Conservation (phyloP, 257 asterid species). For the Thymus mandschuricus region DNA sequence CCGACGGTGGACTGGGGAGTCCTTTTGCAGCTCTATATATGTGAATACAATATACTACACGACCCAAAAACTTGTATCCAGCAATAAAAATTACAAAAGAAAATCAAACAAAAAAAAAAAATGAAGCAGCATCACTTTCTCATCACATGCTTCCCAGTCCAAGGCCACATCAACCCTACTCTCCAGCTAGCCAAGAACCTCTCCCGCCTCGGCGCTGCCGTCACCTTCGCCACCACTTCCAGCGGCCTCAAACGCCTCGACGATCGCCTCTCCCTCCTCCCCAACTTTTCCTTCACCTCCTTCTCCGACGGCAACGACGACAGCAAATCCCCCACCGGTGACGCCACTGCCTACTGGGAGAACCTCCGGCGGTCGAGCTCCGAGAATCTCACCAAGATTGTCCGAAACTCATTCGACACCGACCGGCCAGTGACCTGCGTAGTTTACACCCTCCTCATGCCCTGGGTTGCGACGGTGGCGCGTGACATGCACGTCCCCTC, state of each 20-base stretch:
- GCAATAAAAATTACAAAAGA: too few relatives aligned
- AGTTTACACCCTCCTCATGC: conserved; percentile 47
- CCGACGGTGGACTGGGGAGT: too few relatives aligned
- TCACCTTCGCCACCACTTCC: conserved; percentile 55
- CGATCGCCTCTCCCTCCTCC: conserved; percentile 29
- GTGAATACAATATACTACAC: too few relatives aligned
- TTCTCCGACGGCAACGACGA: conserved; percentile 32
- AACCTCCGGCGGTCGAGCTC: conserved; percentile 33
- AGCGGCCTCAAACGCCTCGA: conserved; percentile 33
- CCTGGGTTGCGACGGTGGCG: conserved; percentile 58
- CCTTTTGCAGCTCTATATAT: too few relatives aligned
- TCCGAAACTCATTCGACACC: conserved; percentile 18
- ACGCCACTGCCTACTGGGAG: conserved; percentile 10
- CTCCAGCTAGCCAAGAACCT: conserved; percentile 62
- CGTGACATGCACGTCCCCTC: conserved; percentile 47
- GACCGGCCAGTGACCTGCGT: conserved; percentile 46
- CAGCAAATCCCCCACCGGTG: not conserved
- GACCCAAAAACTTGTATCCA: too few relatives aligned
- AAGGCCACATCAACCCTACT: conserved; percentile 63
- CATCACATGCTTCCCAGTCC: conserved; percentile 44
- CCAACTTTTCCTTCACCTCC: conserved; percentile 37
- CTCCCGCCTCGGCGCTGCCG: conserved; percentile 46
- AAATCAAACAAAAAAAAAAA: not conserved
- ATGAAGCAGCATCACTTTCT: conserved; percentile 48
- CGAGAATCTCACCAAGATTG: conserved; percentile 20